Evolutionary conservation across 768 basidiomycete species (phyloP).

Genomic region (Termitomyces sp.): DNA sequence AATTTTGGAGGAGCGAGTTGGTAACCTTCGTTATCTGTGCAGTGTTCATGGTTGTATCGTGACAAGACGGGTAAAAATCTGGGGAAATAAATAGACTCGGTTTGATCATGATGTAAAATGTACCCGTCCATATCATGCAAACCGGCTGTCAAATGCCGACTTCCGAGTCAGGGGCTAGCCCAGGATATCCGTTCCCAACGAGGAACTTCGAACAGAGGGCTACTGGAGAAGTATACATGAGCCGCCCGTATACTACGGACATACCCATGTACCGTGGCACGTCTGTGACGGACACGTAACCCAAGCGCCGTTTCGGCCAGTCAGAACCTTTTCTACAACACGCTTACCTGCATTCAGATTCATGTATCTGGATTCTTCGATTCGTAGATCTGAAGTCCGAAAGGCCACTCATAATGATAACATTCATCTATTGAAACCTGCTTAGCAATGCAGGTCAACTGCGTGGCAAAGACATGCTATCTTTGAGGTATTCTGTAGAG

Average conservation of each 20-base stretch:
- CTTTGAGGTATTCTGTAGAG: conserved; percentile 6
- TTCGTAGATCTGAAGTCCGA: background rate
- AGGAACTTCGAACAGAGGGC: no score
- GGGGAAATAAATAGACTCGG: conserved; percentile 1
- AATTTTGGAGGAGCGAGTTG: conserved; percentile 56
- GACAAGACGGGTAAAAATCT: background rate
- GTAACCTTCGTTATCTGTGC: conserved; percentile 18
- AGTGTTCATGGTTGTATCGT: conserved; percentile 32
- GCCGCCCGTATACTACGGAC: background rate
- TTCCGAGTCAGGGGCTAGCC: conserved; percentile 3
- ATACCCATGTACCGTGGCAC: background rate
- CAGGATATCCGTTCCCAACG: no score
- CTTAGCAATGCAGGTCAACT: background rate
- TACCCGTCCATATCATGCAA: conserved; percentile 1
- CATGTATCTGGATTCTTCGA: background rate
- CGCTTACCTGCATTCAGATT: background rate
- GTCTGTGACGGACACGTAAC: background rate
- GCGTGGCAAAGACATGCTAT: background rate
- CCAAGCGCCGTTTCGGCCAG: no score
- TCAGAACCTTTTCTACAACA: no score
- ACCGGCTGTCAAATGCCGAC: conserved; percentile 7
- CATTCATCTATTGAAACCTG: background rate
- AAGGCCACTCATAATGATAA: background rate
- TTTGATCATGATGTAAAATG: conserved; percentile 1
- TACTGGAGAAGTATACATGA: no score